These are phyloP conservation scores for Saccharomycopsis sp. DNA, from an alignment of 805 yeast genomes.

Conservation along the genomic window DNA sequence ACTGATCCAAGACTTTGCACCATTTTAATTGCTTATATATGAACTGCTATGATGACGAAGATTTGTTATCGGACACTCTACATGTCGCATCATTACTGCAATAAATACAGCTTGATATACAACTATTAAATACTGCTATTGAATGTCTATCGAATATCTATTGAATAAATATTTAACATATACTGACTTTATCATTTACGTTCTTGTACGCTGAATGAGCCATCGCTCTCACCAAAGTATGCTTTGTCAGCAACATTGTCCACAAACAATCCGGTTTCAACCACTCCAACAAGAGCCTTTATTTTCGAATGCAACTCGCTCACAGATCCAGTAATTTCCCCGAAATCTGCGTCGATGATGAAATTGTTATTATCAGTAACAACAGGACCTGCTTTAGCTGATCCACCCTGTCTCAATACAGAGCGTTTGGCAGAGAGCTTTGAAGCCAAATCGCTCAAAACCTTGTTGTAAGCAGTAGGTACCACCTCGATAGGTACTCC, in stretches of 20 bases:
- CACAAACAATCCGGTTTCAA: constrained; percentile 88
- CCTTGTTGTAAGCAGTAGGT: constrained; percentile 79
- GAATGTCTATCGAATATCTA: too few species aligned
- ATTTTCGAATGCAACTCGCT: constrained; percentile 53
- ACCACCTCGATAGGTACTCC: constrained; percentile 96
- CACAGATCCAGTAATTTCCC: constrained; percentile 48
- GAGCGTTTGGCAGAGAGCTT: constrained; percentile 54
- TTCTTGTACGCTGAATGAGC: constrained; percentile 38
- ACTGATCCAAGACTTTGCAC: neutral
- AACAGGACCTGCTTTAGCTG: constrained; percentile 94
- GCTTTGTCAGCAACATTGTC: constrained; percentile 65
- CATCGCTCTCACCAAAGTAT: constrained; percentile 84
- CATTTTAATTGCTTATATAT: too few species aligned
- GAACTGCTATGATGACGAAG: too few species aligned
- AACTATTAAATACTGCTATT: too few species aligned
- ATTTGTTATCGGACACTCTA: too few species aligned
- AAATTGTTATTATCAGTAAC: constrained; percentile 95
- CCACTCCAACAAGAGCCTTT: constrained; percentile 82
- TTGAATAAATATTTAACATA: too few species aligned
- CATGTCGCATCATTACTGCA: too few species aligned
- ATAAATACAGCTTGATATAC: too few species aligned
- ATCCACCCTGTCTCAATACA: constrained; percentile 73
- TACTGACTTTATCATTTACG: too few species aligned
- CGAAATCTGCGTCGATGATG: constrained; percentile 89
- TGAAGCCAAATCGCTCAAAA: constrained; percentile 50